A percentile compares a stretch with the other conserved stretches of the same genome.
Conservation (phyloP, 2,329 filamentous ascomycete species). For the Aureobasidium subglaciale region DNA sequence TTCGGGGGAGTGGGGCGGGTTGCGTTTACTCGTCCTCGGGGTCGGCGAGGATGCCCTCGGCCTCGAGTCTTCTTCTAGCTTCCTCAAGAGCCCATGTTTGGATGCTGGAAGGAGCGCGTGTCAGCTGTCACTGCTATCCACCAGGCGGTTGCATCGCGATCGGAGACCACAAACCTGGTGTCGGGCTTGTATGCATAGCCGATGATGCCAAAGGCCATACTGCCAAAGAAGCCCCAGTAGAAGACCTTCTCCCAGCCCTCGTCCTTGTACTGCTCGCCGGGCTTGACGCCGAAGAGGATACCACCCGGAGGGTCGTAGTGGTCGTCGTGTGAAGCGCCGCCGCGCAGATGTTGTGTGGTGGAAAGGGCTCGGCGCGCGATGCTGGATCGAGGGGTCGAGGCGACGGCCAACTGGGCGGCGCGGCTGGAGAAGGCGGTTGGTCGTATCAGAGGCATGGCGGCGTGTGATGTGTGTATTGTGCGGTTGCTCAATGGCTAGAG, state of each 20-base stretch:
- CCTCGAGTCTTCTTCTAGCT: slow-evolving; percentile 88
- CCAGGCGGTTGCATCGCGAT: not conserved
- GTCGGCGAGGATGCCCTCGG: slow-evolving; percentile 86
- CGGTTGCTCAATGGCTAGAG: not conserved
- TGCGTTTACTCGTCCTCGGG: slow-evolving; percentile 38
- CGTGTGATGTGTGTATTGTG: not conserved
- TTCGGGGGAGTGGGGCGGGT: not conserved
- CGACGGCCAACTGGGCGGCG: slow-evolving; percentile 4
- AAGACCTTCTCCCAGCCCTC: slow-evolving; percentile 93
- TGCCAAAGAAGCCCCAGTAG: slow-evolving; percentile 78
- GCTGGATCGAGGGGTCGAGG: slow-evolving; percentile 1
- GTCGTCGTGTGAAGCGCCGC: slow-evolving; percentile 57
- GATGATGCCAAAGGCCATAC: slow-evolving; percentile 63
- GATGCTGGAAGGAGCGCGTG: slow-evolving; percentile 58
- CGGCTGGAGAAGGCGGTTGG: slow-evolving; percentile 10
- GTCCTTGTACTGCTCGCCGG: slow-evolving; percentile 89
- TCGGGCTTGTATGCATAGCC: slow-evolving; percentile 96
- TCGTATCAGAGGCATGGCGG: slow-evolving; percentile 3
- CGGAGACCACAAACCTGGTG: slow-evolving; percentile 70
- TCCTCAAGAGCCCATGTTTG: slow-evolving; percentile 99
- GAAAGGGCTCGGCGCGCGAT: slow-evolving; percentile 24
- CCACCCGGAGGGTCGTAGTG: slow-evolving; percentile 86
- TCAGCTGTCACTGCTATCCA: not conserved
- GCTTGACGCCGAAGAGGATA: slow-evolving; percentile 91
- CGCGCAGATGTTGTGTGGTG: slow-evolving; percentile 25